Evolutionary conservation across 1,284 basidiomycete genomes (phyloP).

Genomic region (Flammula alnicola): DNA sequence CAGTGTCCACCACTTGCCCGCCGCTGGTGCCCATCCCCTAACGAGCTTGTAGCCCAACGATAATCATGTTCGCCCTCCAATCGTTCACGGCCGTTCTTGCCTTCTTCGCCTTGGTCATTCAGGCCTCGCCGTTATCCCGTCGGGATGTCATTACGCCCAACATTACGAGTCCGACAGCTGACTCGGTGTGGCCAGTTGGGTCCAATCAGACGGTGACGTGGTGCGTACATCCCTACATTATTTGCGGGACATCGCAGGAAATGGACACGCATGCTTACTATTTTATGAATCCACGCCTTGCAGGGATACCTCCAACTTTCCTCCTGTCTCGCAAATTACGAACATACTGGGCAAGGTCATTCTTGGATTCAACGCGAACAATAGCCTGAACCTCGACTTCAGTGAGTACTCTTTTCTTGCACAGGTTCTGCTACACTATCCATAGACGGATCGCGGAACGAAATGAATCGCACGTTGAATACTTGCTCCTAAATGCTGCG

Average conservation of each 20-base stretch:
- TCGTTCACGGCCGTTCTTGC: constrained; percentile 38
- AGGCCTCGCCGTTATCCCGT: constrained; percentile 40
- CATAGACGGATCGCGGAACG: no score
- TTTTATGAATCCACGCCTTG: neutral
- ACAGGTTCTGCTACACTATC: neutral
- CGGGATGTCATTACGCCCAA: constrained; percentile 60
- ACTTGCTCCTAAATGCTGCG: no score
- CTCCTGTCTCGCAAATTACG: constrained; percentile 47
- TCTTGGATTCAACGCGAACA: constrained; percentile 51
- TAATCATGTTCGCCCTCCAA: constrained; percentile 38
- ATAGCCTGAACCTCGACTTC: constrained; percentile 57
- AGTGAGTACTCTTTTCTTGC: constrained; percentile 40
- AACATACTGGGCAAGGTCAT: constrained; percentile 56
- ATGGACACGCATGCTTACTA: constrained; percentile 4
- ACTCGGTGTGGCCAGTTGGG: constrained; percentile 59
- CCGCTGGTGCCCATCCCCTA: constrained; percentile 4
- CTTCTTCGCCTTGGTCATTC: constrained; percentile 32
- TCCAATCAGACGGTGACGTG: constrained; percentile 59
- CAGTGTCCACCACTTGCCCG: constrained; percentile 2
- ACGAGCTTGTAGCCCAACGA: no score
- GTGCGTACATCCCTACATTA: constrained; percentile 36
- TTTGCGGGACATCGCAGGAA: neutral
- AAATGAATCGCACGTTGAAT: no score
- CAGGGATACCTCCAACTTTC: constrained; percentile 58
- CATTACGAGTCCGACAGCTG: constrained; percentile 57